These are phyloP conservation scores for Blastocladiella emersonii DNA, from an alignment of 371 early-diverging fungal species.

Conservation along the genomic window DNA sequence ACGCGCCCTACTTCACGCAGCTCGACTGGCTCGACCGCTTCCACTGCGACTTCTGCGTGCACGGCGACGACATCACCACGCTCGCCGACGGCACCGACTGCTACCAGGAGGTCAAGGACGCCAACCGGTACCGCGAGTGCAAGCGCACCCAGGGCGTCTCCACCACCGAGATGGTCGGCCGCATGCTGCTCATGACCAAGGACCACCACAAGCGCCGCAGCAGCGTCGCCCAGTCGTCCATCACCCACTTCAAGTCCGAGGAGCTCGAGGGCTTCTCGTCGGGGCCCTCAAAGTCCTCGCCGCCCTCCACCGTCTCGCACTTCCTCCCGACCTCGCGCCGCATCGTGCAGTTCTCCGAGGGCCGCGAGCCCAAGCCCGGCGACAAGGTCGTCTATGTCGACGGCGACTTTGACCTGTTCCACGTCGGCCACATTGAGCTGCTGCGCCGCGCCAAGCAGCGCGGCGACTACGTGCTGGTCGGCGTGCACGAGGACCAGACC, in stretches of 20 bases:
- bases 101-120: constrained; percentile 85
- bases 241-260: constrained; percentile 42
- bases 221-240: constrained; percentile 26
- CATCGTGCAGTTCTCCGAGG: constrained; percentile 77
- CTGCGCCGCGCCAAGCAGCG: constrained; percentile 69
- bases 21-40: constrained; percentile 67
- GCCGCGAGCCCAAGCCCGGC: constrained; percentile 46
- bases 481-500: constrained; percentile 80
- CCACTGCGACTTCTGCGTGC: constrained; percentile 83
- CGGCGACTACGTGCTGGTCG: constrained; percentile 84
- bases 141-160: constrained; percentile 86
- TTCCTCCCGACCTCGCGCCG: constrained; percentile 73
- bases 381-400: constrained; percentile 79
- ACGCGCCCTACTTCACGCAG: constrained; percentile 87
- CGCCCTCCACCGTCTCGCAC: constrained; percentile 53
- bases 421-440: constrained; percentile 89
- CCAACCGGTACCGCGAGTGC: constrained; percentile 85
- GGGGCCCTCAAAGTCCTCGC: constrained; percentile 10
- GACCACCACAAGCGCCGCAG: constrained; percentile 61
- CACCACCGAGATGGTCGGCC: constrained; percentile 89
- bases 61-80: constrained; percentile 92
- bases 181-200: constrained; percentile 84
- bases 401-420: constrained; percentile 94
- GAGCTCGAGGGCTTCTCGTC: constrained; percentile 46
- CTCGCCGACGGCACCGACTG: constrained; percentile 90